Evolutionary conservation across 371 early-diverging fungal genomes (phyloP), one percentile per base, ranked within the genome.

Genomic region (Thermomucor indicae-seudaticae): DNA sequence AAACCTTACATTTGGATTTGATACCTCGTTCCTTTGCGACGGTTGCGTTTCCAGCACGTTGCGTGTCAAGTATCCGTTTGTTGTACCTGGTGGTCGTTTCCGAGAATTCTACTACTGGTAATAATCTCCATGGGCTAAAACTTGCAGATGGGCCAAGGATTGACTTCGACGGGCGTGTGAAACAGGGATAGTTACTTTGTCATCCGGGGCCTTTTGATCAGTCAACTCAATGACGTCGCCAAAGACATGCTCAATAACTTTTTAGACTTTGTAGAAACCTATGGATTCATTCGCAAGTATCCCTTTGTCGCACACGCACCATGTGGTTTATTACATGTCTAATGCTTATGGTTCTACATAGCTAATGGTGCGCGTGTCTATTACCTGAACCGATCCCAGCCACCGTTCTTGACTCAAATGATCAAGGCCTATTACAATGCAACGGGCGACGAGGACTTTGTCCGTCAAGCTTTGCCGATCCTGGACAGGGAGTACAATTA

Each of bases 61-160:
- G 4, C 64, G 72, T 24, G 66, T 80, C 0, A 62, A 71, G 14
- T 66, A 79, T 39, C 82, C 75, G 7, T 94, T 93, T 66, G 82
- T 94, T 1, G 85, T 94, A 8, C 95, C 96, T 8, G 96, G 96
- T 4, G 95, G 94, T 3, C 65, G 94, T 44, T 96, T 96, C 58
- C 65, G 88, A 45, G 95, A 96, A 77, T 73, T 84, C 24, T 93
- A 94, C 65, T 93, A 96, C 63, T 94, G 93, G 95, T 68, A 65
- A 47, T 32, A 4, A 23, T 27, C 25, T 5, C 39, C 14, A 46
- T n/a, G n/a, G n/a, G 8, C 19, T 29, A 32, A 32, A 32, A 32
- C 24, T 28, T 28, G 12, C 10, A 17, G 35, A 19, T 7, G 24
- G 37, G 3, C 4, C 22, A 20, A 37, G 6, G 27, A 19, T 14